A percentile compares a stretch with the other conserved stretches of the same genome.
Conservation (phyloP, 1,139 yeast species). For the Meyerozyma guilliermondii region DNA sequence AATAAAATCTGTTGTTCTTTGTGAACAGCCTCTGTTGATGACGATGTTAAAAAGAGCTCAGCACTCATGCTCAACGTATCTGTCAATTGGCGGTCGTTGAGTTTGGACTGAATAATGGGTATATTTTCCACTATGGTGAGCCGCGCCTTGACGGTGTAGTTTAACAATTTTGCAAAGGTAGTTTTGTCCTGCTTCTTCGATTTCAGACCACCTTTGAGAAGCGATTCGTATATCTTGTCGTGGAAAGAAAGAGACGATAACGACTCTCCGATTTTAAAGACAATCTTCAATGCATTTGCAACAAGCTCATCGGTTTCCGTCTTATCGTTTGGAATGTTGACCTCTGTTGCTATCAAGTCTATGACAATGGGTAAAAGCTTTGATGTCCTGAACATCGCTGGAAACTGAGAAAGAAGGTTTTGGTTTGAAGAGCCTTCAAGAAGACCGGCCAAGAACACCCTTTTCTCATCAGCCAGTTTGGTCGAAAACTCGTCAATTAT, state of each 20-base stretch:
- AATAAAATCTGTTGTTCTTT: conserved; percentile 35
- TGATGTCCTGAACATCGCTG: conserved; percentile 60
- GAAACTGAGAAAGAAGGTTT: conserved; percentile 61
- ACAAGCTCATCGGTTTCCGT: conserved; percentile 33
- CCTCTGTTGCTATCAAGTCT: conserved; percentile 38
- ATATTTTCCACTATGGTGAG: conserved; percentile 52
- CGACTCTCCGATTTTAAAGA: conserved; percentile 59
- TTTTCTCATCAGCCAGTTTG: conserved; percentile 61
- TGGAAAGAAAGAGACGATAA: conserved; percentile 75
- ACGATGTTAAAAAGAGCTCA: conserved; percentile 24
- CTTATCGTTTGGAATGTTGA: conserved; percentile 8
- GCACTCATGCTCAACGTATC: conserved; percentile 28
- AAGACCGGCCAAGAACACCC: conserved; percentile 64
- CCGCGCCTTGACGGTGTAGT: conserved; percentile 30
- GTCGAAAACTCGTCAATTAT: conserved; percentile 84
- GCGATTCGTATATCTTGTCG: conserved; percentile 50
- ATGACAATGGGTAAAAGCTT: conserved; percentile 70
- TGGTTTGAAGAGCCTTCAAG: conserved; percentile 21
- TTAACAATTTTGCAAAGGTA: conserved; percentile 36
- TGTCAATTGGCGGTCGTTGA: conserved; percentile 43
- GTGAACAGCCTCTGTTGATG: conserved; percentile 21
- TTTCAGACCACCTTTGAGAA: conserved; percentile 27
- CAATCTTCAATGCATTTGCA: conserved; percentile 50
- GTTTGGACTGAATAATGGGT: conserved; percentile 44
- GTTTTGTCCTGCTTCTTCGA: conserved; percentile 30